Base-by-base conservation (phyloP, 2,329 filamentous ascomycete species). In the Scedosporium dehoogii region DNA sequence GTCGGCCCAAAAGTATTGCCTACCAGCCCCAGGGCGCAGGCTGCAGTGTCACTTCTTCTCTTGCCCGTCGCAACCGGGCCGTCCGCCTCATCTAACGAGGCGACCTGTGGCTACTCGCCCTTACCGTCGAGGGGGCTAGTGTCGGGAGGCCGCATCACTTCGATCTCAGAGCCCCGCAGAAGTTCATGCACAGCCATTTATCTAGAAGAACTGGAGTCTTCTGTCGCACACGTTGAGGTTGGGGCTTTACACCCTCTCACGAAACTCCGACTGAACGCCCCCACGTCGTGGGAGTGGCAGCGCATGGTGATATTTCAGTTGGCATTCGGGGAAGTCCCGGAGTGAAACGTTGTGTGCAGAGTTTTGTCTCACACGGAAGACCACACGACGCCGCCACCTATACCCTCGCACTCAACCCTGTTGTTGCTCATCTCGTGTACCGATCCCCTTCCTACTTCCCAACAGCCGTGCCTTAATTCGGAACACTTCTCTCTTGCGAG, bases 381-480 rank as follows among this genome's bases (percentile, higher is more conserved):
- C 16, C 18, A 46, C 16, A 46, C 44, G 63, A 62, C 66, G 66
- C 65, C 66, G 64, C 62, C 44, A 21, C 12, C 18, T 6, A 21
- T 16, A 46, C 29, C 29, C 29, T 33, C 29, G 29, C 6, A 33
- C 29, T 33, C 29, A 33, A 7, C 6, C 3, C 29, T 33, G 9
- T 10, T 33, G 7, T 10, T 33, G 9, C 5, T 33, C 29, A 33
- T 33, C 29, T 33, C 10, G 29, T 33, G 29, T 33, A 33, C 29
- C 29, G 29, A 33, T 33, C 29, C 29, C 29, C 29, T 33, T 33
- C 29, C 29, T 33, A 33, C 10, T 33, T 33, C 29, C 29, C 29
- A 33, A 33, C 9, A 33, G 29, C 3, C 29, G 4, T 10, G 29
- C 29, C 29, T 33, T 33, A 33, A 33, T 33, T 33, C 10, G 29